A percentile compares a stretch with the other conserved stretches of the same genome.
These are phyloP conservation scores for Rhododendron henanense DNA, from an alignment of 148 eudicot species.

Conservation along the genomic window DNA sequence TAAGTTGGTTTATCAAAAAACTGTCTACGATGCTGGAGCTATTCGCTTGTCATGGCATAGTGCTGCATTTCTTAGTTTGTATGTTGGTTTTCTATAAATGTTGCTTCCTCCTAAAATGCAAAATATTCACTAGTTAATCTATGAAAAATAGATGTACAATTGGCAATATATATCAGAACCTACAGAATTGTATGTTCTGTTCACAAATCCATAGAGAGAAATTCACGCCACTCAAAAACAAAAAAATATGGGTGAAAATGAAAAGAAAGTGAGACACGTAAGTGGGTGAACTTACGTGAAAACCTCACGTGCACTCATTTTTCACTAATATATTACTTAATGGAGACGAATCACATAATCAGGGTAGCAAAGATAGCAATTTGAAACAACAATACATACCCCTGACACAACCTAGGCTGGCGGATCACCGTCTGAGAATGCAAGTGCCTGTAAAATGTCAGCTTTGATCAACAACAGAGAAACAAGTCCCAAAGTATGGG, in stretches of 20 bases:
- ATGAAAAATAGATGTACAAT: not conserved
- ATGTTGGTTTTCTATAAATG: not conserved
- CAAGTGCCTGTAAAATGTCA: not conserved
- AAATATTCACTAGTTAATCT: not conserved
- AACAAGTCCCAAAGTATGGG: not conserved
- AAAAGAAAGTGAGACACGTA: not conserved
- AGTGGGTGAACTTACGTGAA: too few relatives aligned
- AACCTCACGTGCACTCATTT: not conserved
- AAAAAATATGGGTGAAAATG: not conserved
- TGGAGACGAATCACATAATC: not conserved
- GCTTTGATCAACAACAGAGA: not conserved
- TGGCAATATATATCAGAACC: not conserved
- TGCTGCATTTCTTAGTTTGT: not conserved
- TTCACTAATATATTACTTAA: not conserved
- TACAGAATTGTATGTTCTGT: not conserved
- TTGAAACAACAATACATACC: not conserved
- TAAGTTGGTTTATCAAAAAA: not conserved
- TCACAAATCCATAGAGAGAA: not conserved
- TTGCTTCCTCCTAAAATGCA: not conserved
- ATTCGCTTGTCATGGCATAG: not conserved
- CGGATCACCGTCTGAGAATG: not conserved
- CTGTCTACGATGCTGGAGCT: not conserved
- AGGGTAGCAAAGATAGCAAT: not conserved
- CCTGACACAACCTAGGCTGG: not conserved
- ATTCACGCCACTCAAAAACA: not conserved